These are phyloP conservation scores for Tuber borchii DNA, from an alignment of 495 filamentous ascomycete genomes.

Conservation along the genomic window DNA sequence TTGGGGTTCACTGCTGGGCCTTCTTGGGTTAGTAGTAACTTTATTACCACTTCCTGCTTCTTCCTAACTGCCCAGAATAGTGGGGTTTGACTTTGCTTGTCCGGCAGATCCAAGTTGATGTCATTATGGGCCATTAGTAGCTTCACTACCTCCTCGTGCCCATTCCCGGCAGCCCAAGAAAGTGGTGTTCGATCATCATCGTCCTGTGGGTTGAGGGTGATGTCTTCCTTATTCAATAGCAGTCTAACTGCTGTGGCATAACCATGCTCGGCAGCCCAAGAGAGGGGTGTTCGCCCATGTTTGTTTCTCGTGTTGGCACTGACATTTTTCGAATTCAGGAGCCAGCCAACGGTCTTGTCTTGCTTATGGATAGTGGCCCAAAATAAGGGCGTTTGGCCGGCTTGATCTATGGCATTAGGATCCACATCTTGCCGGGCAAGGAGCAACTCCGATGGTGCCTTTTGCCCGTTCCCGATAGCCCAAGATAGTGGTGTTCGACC, in stretches of 20 bases:
- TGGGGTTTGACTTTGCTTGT: background rate
- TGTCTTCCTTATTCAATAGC: background rate
- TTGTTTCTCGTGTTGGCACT: conserved; percentile 1
- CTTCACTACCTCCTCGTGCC: background rate
- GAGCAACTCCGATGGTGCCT: background rate
- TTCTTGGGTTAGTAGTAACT: conserved; percentile 9
- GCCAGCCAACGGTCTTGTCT: too few relatives aligned
- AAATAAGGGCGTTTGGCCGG: conserved; percentile 1
- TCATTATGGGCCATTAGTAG: background rate
- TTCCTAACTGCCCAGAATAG: conserved; percentile 8
- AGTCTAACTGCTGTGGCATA: conserved; percentile 1
- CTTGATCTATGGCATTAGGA: too few relatives aligned
- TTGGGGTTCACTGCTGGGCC: background rate
- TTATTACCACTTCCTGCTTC: conserved; percentile 4
- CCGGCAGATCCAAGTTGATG: background rate
- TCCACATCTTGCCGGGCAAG: too few relatives aligned
- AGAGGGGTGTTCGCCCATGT: conserved; percentile 15
- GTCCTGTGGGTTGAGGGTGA: background rate
- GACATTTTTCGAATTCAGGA: background rate
- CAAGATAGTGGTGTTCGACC: conserved; percentile 7
- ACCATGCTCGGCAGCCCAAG: conserved; percentile 9
- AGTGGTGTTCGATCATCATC: background rate
- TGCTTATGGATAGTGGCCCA: conserved; percentile 6
- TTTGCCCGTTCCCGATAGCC: conserved; percentile 8
- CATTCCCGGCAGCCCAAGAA: conserved; percentile 8